Evolutionary conservation across 208 protist genomes (phyloP).

Genomic region (Leishmania turanica): DNA sequence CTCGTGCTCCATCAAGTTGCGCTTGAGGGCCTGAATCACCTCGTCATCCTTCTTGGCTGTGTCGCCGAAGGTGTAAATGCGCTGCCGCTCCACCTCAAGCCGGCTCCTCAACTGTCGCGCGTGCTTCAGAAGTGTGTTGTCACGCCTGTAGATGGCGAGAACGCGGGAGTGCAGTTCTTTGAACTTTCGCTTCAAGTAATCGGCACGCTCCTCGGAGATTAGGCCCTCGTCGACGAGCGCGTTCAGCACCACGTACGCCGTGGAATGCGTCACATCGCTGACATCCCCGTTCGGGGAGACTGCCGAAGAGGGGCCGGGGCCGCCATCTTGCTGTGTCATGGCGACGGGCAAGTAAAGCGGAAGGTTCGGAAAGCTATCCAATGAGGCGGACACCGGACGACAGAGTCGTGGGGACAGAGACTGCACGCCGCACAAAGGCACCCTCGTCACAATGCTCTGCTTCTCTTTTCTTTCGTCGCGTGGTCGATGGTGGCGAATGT

Average conservation of each 20-base stretch:
- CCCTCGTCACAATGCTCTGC: neutral
- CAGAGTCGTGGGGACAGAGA: neutral
- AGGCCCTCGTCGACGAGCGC: constrained; percentile 89
- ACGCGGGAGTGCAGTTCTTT: constrained; percentile 87
- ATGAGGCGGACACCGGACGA: neutral
- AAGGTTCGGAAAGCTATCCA: neutral
- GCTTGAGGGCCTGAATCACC: constrained; percentile 86
- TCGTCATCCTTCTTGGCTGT: constrained; percentile 80
- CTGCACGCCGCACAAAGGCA: neutral
- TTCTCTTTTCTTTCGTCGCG: neutral
- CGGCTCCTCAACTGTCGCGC: constrained; percentile 83
- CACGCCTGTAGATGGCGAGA: constrained; percentile 88
- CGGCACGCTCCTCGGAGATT: constrained; percentile 81
- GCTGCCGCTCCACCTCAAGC: constrained; percentile 77
- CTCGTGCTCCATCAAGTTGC: constrained; percentile 68
- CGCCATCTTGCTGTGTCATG: constrained; percentile 13
- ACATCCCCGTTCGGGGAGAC: constrained; percentile 52
- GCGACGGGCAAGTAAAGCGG: neutral
- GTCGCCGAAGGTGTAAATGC: constrained; percentile 67
- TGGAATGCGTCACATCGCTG: constrained; percentile 89
- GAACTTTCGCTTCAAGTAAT: constrained; percentile 88
- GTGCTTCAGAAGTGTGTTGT: constrained; percentile 88
- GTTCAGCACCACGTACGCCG: constrained; percentile 77
- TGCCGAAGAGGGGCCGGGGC: constrained; percentile 14
- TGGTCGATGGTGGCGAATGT: neutral